Conservation (phyloP, 495 filamentous ascomycete species). For the Xylaria intraflava region DNA sequence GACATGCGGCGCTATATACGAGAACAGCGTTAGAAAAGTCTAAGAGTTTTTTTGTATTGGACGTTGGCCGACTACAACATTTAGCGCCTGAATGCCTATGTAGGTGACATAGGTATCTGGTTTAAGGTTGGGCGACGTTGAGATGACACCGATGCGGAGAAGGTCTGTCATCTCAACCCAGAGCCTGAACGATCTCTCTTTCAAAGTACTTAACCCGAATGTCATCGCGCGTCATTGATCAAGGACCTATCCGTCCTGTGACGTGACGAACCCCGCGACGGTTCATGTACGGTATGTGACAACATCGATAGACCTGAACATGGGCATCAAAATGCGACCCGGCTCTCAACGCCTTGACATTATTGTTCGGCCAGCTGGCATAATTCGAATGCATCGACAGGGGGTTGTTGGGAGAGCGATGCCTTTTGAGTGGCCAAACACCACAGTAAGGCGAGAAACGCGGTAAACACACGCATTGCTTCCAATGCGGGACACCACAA, state of each 20-base stretch:
- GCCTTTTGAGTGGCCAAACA: no score
- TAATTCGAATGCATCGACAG: no score
- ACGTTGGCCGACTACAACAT: neutral
- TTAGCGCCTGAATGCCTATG: neutral
- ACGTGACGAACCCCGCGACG: neutral
- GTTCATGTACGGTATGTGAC: neutral
- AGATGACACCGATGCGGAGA: neutral
- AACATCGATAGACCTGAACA: neutral
- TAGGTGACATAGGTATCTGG: neutral
- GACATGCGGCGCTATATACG: neutral
- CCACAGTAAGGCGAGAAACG: no score
- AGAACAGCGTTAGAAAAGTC: no score
- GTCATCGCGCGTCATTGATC: neutral
- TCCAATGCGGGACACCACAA: no score
- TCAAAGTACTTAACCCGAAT: neutral
- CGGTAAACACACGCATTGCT: no score
- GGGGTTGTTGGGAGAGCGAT: no score
- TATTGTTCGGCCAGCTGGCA: no score
- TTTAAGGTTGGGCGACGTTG: constrained; percentile 1
- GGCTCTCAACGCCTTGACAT: no score
- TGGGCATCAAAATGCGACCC: no score
- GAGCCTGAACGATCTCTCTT: neutral
- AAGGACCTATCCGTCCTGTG: neutral
- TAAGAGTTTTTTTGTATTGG: neutral
- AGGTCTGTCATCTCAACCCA: neutral